These are phyloP conservation scores for Claviceps sorghi DNA, from an alignment of 2,329 filamentous ascomycete genomes.

Conservation along the genomic window DNA sequence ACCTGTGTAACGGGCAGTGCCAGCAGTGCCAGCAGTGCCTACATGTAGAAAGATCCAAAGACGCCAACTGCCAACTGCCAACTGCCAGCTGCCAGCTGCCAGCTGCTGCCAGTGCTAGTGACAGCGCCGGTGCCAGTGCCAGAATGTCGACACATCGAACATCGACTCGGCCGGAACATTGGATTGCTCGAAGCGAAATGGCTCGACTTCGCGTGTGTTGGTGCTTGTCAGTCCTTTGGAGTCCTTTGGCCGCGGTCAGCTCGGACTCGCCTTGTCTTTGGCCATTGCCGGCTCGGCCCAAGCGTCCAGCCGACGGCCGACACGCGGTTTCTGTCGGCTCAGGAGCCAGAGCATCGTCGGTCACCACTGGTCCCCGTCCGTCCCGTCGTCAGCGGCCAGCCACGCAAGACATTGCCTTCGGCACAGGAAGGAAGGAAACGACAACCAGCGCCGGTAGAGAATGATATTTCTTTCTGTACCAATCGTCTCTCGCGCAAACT, in stretches of 20 bases:
- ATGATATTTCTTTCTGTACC: background rate
- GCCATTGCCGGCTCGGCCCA: background rate
- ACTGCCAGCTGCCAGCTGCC: background rate
- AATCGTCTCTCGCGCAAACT: background rate
- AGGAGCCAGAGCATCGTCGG: constrained; percentile 7
- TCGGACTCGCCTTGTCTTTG: background rate
- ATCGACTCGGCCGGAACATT: no score
- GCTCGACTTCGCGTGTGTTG: background rate
- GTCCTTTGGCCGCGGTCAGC: background rate
- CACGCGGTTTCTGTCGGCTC: constrained; percentile 22
- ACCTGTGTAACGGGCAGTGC: background rate
- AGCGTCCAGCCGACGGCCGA: background rate
- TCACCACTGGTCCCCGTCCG: background rate
- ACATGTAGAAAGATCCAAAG: no score
- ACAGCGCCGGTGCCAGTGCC: no score
- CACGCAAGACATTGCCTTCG: background rate
- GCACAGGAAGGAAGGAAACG: background rate
- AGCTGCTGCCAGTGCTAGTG: background rate
- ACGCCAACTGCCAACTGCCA: constrained; percentile 1
- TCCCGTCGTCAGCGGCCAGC: constrained; percentile 5
- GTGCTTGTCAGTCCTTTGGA: background rate
- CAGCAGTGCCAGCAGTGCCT: background rate
- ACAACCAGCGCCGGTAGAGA: background rate
- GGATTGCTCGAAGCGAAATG: background rate
- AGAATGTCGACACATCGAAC: no score